Evolutionary conservation across 805 yeast genomes (phyloP).

Genomic region (Barnettozyma salicaria): DNA sequence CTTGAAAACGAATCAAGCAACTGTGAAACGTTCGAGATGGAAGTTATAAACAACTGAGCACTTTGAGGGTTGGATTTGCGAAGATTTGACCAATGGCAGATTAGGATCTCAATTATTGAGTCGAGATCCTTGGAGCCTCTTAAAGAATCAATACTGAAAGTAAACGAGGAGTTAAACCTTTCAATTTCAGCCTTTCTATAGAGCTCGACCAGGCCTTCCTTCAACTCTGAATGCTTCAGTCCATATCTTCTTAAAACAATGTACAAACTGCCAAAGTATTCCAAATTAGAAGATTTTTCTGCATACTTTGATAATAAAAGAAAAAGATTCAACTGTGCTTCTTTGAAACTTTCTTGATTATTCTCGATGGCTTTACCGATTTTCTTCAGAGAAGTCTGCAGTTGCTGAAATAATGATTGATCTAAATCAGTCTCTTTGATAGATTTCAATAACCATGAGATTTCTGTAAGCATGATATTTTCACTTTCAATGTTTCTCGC

Average conservation of each 20-base stretch:
- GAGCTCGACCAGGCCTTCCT: conserved; percentile 20
- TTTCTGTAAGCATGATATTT: neutral
- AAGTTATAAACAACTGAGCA: conserved; percentile 10
- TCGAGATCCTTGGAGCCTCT: conserved; percentile 12
- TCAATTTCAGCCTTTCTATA: conserved; percentile 9
- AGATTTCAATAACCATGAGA: conserved; percentile 30
- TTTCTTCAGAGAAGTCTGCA: conserved; percentile 10
- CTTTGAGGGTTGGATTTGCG: conserved; percentile 10
- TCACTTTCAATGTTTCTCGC: neutral
- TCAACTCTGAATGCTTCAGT: conserved; percentile 11
- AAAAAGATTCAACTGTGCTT: conserved; percentile 26
- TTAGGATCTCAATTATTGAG: conserved; percentile 23
- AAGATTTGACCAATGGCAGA: conserved; percentile 10
- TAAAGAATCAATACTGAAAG: conserved; percentile 18
- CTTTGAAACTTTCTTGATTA: conserved; percentile 3
- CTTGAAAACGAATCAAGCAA: conserved; percentile 1
- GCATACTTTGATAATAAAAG: conserved; percentile 24
- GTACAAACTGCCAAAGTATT: conserved; percentile 31
- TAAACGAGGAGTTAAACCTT: conserved; percentile 16
- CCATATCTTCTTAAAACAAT: conserved; percentile 27
- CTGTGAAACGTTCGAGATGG: conserved; percentile 14
- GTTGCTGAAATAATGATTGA: conserved; percentile 4
- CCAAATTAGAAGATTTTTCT: conserved; percentile 14
- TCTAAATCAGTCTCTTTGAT: conserved; percentile 22
- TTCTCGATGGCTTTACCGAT: conserved; percentile 14